These are phyloP conservation scores for Akanthomyces dipterigenus DNA, from an alignment of 2,329 filamentous ascomycete species.

Conservation along the genomic window DNA sequence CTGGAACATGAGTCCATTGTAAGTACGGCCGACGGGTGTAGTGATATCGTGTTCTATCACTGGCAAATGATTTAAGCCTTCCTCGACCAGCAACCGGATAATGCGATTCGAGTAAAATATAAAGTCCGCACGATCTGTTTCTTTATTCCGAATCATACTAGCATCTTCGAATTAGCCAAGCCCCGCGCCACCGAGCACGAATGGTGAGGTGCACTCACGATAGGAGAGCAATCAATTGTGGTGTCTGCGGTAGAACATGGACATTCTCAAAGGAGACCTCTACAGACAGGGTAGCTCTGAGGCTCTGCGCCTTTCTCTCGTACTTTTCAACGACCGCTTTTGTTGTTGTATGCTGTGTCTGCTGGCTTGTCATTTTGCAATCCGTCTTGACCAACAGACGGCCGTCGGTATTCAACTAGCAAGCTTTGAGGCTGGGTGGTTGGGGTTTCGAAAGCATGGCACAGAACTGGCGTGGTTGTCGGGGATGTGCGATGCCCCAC, in stretches of 20 bases:
- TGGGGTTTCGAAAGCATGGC: background rate
- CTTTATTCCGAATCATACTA: conserved; percentile 91
- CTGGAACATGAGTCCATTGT: conserved; percentile 89
- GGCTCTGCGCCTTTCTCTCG: conserved; percentile 58
- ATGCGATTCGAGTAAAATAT: conserved; percentile 99
- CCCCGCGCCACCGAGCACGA: conserved; percentile 11
- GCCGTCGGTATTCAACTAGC: no score
- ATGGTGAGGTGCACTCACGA: conserved; percentile 60
- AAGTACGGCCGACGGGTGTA: conserved; percentile 81
- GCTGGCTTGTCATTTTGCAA: background rate
- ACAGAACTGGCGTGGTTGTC: background rate
- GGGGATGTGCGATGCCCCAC: background rate
- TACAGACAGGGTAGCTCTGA: conserved; percentile 81
- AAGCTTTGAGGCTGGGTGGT: background rate
- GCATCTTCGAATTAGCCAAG: conserved; percentile 18
- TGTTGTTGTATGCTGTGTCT: background rate
- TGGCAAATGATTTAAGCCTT: conserved; percentile 93
- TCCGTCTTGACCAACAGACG: no score
- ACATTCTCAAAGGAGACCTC: conserved; percentile 79
- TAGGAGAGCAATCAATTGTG: conserved; percentile 92
- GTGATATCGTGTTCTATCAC: conserved; percentile 83
- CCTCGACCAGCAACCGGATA: conserved; percentile 91
- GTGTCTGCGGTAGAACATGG: conserved; percentile 83
- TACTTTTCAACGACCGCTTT: conserved; percentile 7
- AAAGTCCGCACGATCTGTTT: conserved; percentile 88